phyloP scores from a whole-genome alignment of 208 protist genomes.

The Entamoeba invadens region DNA sequence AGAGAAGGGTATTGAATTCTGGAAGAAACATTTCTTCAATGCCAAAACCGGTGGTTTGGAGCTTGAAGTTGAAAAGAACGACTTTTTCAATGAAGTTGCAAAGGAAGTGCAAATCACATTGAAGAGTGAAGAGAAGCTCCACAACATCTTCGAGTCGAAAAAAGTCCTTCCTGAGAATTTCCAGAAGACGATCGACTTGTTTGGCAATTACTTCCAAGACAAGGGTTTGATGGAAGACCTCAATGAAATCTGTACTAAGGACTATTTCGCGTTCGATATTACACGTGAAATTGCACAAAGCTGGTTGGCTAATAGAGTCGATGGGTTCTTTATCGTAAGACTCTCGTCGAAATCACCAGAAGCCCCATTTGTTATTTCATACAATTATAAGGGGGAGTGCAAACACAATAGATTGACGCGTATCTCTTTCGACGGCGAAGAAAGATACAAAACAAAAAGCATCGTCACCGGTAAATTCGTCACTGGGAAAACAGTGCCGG shows the following conservation, averaged over 20 bases:
- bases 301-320: not conserved
- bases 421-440: not conserved
- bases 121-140: not conserved
- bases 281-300: not conserved
- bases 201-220: not conserved
- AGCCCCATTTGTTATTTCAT: not conserved
- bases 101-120: not conserved
- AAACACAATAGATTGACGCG: not conserved
- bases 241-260: not conserved
- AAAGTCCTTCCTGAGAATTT: not conserved
- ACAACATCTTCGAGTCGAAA: not conserved
- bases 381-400: not conserved
- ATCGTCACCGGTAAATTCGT: not conserved
- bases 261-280: not conserved
- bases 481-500: not conserved
- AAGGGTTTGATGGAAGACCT: not conserved
- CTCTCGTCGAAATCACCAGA: not conserved
- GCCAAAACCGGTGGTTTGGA: not conserved
- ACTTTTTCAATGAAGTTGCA: not conserved
- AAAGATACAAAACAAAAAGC: not conserved
- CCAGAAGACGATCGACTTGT: not conserved
- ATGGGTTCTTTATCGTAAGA: not conserved
- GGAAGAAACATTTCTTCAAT: not conserved
- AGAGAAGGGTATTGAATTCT: not conserved
- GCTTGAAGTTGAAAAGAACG: not conserved